These are phyloP conservation scores for Cyclotella baltica DNA, from an alignment of 108 stramenopile species.

Conservation along the genomic window DNA sequence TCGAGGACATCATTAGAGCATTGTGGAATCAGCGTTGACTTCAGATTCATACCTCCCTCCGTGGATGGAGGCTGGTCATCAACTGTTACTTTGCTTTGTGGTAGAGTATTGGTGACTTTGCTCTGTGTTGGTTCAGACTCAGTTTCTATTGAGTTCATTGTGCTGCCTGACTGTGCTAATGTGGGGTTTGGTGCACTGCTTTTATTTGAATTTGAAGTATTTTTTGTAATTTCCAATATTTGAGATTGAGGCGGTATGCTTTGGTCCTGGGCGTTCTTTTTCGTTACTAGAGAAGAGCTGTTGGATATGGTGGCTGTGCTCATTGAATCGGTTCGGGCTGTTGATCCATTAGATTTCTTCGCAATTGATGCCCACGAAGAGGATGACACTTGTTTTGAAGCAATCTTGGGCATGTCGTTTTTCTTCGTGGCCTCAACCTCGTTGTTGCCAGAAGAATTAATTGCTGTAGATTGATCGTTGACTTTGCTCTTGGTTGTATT, in stretches of 20 bases:
- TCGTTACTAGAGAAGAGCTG: constrained; percentile 20
- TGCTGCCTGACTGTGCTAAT: not conserved
- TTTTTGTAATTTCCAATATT: constrained; percentile 47
- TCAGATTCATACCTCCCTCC: constrained; percentile 20
- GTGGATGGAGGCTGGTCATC: constrained; percentile 31
- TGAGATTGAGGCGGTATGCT: constrained; percentile 22
- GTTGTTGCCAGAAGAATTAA: constrained; percentile 12
- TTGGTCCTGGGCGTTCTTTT: constrained; percentile 19
- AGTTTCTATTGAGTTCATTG: not conserved
- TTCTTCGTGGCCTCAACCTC: constrained; percentile 8
- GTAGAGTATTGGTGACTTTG: constrained; percentile 20
- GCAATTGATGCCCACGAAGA: constrained; percentile 77
- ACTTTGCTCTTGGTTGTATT: not conserved
- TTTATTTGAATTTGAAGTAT: not conserved
- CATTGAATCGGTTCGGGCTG: constrained; percentile 39
- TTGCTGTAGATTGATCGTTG: not conserved
- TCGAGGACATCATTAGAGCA: constrained; percentile 88
- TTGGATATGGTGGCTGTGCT: constrained; percentile 32
- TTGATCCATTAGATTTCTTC: constrained; percentile 55
- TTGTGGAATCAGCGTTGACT: constrained; percentile 65
- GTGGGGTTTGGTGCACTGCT: not conserved
- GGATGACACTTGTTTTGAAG: constrained; percentile 40
- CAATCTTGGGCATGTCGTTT: constrained; percentile 18
- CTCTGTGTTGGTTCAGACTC: not conserved
- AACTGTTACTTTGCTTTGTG: constrained; percentile 29